Evolutionary conservation across 371 early-diverging fungal species (phyloP).

Genomic region (Fennellomyces sp.): DNA sequence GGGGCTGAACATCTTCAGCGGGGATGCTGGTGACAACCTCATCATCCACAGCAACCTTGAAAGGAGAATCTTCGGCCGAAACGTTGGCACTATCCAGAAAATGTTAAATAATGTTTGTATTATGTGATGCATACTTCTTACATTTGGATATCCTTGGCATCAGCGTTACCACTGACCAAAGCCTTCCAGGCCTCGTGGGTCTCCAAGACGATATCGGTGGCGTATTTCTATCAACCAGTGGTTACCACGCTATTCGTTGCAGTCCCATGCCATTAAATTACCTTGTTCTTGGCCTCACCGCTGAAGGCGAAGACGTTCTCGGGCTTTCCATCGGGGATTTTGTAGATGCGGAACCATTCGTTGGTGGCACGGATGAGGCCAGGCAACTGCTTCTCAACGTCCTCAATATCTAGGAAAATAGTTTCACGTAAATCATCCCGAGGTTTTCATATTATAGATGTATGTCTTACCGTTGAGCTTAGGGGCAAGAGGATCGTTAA

Average conservation of each 20-base stretch:
- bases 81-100: slow-evolving; percentile 62
- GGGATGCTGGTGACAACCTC: slow-evolving; percentile 66
- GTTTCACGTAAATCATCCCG: too few relatives aligned
- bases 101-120: neutral
- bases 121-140: too few relatives aligned
- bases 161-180: slow-evolving; percentile 74
- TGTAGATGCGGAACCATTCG: slow-evolving; percentile 98
- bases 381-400: slow-evolving; percentile 92
- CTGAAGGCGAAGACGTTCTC: slow-evolving; percentile 96
- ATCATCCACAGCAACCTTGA: slow-evolving; percentile 63
- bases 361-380: slow-evolving; percentile 91
- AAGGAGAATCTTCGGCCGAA: slow-evolving; percentile 74
- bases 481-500: slow-evolving; percentile 84
- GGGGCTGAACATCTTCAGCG: slow-evolving; percentile 49
- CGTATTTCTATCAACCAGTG: slow-evolving; percentile 69
- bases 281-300: slow-evolving; percentile 91
- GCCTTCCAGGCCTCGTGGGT: slow-evolving; percentile 95
- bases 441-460: too few relatives aligned
- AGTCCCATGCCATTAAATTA: slow-evolving; percentile 13
- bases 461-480: slow-evolving; percentile 80
- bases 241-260: neutral
- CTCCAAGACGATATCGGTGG: slow-evolving; percentile 91
- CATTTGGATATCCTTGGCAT: slow-evolving; percentile 73
- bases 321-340: slow-evolving; percentile 97
- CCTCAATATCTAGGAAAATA: slow-evolving; percentile 87